Evolutionary conservation across 1,284 basidiomycete genomes (phyloP), one percentile per base, ranked within the genome.

Genomic region (Mycosarcoma mackinlayi): DNA sequence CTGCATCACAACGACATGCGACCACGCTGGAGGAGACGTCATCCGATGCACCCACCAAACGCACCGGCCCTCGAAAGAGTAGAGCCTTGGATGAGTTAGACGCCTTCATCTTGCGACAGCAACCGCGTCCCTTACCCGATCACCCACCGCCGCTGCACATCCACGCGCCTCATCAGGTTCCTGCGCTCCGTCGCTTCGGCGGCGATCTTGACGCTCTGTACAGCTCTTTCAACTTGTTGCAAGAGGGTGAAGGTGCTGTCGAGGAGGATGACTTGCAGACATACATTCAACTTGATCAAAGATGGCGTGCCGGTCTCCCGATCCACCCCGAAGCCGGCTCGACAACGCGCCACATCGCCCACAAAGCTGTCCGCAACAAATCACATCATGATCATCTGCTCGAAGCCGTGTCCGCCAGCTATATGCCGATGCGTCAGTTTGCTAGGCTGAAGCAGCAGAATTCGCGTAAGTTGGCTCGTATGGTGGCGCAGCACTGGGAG

Each of bases 401-500:
- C 16, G 75, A 75, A 9, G 65, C 61, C 8, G 59, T 73, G 1
- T 34, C 53, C 7, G 19, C 38, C 9, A 61, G 57, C 37, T 70
- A 77, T 19, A 38, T 55, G n/a, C 60, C 58, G 27, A 71, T 75
- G 62, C 74, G 75, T 1, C 72, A 73, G 16, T 37, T 84, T 40
- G 53, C 73, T 42, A 85, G 84, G 59, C 71, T 77, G 3, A 74
- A 81, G 31, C 76, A 83, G 10, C 81, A 83, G 6, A 42, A 73
- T 6, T 74, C 78, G 47, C 84, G 82, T 58, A 83, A 89, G 76
- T 86, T 93, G 40, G 89, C 91, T 3, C 85, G 85, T 45, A 89
- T 89, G 79, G 84, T 96, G 16, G 86, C 88, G 57, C 86, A 84
- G n/a, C 89, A 95, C 81, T 96, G 92, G 89, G 91, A 92, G 60